Evolutionary conservation across 2,329 filamentous ascomycete species (phyloP).

Genomic region (Epichloe sylvatica): DNA sequence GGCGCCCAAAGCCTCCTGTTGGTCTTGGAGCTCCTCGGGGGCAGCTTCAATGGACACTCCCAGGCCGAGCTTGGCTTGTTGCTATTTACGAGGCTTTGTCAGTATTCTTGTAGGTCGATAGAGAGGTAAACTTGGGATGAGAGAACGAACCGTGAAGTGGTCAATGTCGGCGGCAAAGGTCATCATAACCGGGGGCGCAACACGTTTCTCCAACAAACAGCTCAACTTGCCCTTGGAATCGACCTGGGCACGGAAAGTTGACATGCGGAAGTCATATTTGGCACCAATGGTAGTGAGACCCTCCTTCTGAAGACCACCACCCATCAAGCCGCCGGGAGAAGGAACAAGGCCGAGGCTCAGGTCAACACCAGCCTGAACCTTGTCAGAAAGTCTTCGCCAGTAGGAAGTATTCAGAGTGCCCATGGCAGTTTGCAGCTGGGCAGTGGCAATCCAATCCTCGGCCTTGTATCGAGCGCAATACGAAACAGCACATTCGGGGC

Average conservation of each 20-base stretch:
- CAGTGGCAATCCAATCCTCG: conserved; percentile 82
- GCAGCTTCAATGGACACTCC: conserved; percentile 83
- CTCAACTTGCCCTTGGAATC: conserved; percentile 90
- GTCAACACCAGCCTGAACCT: conserved; percentile 91
- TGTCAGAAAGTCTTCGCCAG: conserved; percentile 86
- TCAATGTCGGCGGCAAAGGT: conserved; percentile 96
- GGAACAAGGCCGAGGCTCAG: conserved; percentile 74
- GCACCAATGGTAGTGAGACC: conserved; percentile 82
- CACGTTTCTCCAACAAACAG: conserved; percentile 87
- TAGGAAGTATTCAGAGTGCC: conserved; percentile 82
- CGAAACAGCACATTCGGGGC: conserved; percentile 80
- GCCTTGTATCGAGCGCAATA: conserved; percentile 89
- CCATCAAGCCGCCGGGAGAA: conserved; percentile 56
- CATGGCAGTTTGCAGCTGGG: conserved; percentile 69
- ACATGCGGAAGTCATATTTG: conserved; percentile 96
- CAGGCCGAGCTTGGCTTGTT: conserved; percentile 87
- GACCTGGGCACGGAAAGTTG: conserved; percentile 88
- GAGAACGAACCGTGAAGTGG: conserved; percentile 68
- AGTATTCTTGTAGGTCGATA: conserved; percentile 8
- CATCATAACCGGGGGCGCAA: conserved; percentile 85
- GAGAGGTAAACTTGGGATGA: background rate
- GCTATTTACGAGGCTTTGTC: conserved; percentile 35
- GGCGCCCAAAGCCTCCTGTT: conserved; percentile 50
- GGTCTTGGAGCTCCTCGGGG: conserved; percentile 75
- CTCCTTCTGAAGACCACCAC: conserved; percentile 64